A percentile compares a stretch with the other conserved stretches of the same genome.
Evolutionary conservation across 495 filamentous ascomycete species (phyloP).

Genomic region (Aspergillus cavernicola): DNA sequence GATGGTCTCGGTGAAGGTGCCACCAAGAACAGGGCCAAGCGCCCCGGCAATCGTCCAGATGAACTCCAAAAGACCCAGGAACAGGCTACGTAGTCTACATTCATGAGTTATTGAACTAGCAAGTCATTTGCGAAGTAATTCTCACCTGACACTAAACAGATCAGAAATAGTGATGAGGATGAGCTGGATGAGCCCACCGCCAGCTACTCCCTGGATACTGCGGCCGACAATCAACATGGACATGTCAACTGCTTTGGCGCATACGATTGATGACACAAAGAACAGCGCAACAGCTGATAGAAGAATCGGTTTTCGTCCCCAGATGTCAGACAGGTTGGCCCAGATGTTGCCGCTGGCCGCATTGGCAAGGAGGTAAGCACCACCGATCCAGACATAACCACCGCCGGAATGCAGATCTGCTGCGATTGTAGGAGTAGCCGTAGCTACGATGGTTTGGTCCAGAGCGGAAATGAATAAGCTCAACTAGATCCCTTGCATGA

Average conservation of each 20-base stretch:
- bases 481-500: constrained; percentile 23
- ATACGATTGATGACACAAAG: constrained; percentile 42
- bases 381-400: constrained; percentile 66
- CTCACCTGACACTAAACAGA: constrained; percentile 55
- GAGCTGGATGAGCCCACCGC: constrained; percentile 50
- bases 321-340: constrained; percentile 58
- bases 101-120: not conserved
- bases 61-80: constrained; percentile 51
- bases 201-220: constrained; percentile 53
- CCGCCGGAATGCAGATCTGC: constrained; percentile 54
- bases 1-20: constrained; percentile 58
- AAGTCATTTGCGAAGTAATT: too few species aligned
- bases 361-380: constrained; percentile 57
- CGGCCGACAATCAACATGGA: constrained; percentile 52
- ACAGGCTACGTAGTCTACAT: constrained; percentile 45
- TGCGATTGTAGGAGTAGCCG: constrained; percentile 56
- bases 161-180: constrained; percentile 54
- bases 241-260: constrained; percentile 48
- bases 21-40: constrained; percentile 66
- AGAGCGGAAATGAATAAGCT: constrained; percentile 57
- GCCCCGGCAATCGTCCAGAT: constrained; percentile 57
- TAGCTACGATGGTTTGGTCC: constrained; percentile 60
- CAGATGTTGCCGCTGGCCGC: constrained; percentile 53
- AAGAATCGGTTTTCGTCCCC: constrained; percentile 55
- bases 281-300: constrained; percentile 44